Conservation (phyloP, 495 filamentous ascomycete genomes). For the Neurospora terricola region DNA sequence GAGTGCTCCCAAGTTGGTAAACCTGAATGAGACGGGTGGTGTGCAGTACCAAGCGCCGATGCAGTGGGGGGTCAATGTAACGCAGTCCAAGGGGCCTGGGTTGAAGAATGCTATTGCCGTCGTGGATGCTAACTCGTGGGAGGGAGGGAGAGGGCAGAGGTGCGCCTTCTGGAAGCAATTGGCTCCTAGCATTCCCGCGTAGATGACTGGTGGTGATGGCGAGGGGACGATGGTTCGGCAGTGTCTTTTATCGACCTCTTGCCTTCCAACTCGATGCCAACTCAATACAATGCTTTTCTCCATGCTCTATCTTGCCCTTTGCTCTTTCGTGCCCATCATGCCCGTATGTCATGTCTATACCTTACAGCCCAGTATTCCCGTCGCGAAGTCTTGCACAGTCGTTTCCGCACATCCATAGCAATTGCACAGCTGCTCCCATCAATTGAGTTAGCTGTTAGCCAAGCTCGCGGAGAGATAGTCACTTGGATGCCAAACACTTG, state of each 20-base stretch:
- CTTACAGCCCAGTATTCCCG: neutral
- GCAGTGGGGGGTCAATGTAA: constrained; percentile 20
- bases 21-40: constrained; percentile 48
- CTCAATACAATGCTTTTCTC: neutral
- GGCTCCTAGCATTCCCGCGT: constrained; percentile 30
- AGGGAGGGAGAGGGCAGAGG: constrained; percentile 44
- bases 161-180: constrained; percentile 47
- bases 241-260: neutral
- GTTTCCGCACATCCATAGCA: neutral
- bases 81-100: constrained; percentile 28
- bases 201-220: neutral
- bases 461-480: neutral
- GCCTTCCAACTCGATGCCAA: neutral
- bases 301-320: neutral
- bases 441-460: neutral
- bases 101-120: constrained; percentile 38
- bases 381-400: neutral
- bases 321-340: neutral
- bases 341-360: neutral
- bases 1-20: constrained; percentile 29
- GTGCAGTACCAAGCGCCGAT: constrained; percentile 15
- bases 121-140: constrained; percentile 42
- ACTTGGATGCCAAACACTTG: neutral
- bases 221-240: neutral
- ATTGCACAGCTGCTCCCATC: neutral